Evolutionary conservation across 345 rosid species (phyloP).

Genomic region (Camelina neglecta): DNA sequence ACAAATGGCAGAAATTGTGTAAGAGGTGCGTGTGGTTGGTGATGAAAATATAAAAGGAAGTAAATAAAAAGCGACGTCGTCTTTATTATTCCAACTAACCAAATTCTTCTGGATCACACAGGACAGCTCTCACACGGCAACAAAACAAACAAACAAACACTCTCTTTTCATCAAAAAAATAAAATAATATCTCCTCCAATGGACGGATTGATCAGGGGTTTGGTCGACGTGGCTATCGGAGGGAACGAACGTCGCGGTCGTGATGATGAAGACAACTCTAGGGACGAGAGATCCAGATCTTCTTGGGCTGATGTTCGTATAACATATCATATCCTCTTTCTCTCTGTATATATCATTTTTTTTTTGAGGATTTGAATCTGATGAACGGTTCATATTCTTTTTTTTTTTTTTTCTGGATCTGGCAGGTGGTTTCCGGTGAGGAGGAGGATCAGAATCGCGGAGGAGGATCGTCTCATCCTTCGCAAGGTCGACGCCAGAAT

Average conservation of each 20-base stretch:
- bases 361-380: too few species aligned
- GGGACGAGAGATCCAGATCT: constrained; percentile 72
- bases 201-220: constrained; percentile 81
- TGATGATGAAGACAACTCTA: constrained; percentile 42
- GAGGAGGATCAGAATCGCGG: constrained; percentile 40
- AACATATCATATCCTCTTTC: not conserved
- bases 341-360: too few species aligned
- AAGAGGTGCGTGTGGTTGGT: constrained; percentile 31
- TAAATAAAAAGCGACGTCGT: not conserved
- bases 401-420: not conserved
- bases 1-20: not conserved
- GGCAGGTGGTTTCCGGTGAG: constrained; percentile 79
- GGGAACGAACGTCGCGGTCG: constrained; percentile 33
- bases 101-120: constrained; percentile 32
- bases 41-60: constrained; percentile 21
- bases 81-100: constrained; percentile 9
- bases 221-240: constrained; percentile 65
- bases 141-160: too few species aligned
- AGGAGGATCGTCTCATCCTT: constrained; percentile 24
- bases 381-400: not conserved
- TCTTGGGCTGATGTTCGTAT: constrained; percentile 68
- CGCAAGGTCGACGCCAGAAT: constrained; percentile 32
- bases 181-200: too few species aligned
- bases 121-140: too few species aligned
- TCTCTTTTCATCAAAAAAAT: too few species aligned